Conservation (phyloP, 495 filamentous ascomycete species). For the Xylaria intraflava region DNA sequence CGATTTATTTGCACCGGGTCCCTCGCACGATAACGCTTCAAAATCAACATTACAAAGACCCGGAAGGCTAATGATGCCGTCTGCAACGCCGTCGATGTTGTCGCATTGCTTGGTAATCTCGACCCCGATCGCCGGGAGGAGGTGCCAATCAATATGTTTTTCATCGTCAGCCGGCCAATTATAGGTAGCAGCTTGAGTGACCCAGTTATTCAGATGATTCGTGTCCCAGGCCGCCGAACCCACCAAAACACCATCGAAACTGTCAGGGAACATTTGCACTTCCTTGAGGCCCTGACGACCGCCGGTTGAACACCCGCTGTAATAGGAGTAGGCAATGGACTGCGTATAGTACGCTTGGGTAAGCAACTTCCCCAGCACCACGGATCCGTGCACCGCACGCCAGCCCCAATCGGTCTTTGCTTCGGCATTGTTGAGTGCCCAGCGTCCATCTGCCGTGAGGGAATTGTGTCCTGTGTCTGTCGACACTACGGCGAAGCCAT, state of each 20-base stretch:
- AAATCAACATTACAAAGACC: constrained; percentile 51
- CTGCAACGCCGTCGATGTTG: constrained; percentile 52
- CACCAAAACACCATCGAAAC: constrained; percentile 60
- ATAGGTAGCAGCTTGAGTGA: constrained; percentile 30
- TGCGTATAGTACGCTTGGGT: constrained; percentile 30
- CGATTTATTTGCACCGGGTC: constrained; percentile 12
- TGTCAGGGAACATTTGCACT: constrained; percentile 42
- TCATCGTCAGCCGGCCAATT: constrained; percentile 38
- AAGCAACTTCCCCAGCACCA: constrained; percentile 31
- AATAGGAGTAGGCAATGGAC: constrained; percentile 35
- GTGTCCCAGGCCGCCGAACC: constrained; percentile 53
- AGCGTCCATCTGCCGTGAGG: constrained; percentile 29
- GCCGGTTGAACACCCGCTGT: constrained; percentile 46
- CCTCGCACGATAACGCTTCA: constrained; percentile 46
- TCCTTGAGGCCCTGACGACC: constrained; percentile 50
- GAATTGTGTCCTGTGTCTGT: constrained; percentile 53
- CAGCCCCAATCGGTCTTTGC: constrained; percentile 39
- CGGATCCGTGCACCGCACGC: constrained; percentile 45
- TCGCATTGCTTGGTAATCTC: constrained; percentile 64
- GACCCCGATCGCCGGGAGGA: constrained; percentile 47
- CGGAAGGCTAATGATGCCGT: constrained; percentile 60
- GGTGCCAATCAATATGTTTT: constrained; percentile 44
- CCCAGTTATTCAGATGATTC: constrained; percentile 45
- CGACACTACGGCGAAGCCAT: constrained; percentile 48
- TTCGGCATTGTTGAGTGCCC: constrained; percentile 42